Base-by-base conservation (phyloP, 2,329 filamentous ascomycete species). In the Chalaropsis thielavioides region DNA sequence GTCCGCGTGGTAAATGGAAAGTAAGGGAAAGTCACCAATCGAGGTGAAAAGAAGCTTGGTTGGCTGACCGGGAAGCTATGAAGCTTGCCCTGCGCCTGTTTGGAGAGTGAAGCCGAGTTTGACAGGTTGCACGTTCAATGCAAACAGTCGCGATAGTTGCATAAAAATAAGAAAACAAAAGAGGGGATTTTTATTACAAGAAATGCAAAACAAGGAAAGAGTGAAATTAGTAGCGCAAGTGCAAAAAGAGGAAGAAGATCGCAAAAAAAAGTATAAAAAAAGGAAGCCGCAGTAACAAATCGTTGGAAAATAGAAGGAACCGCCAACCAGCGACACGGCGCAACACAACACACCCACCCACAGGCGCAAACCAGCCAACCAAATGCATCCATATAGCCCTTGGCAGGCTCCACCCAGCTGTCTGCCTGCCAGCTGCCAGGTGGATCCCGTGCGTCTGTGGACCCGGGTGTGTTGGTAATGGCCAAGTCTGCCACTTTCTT, bases 311-410 rank as follows among this genome's bases (percentile, higher is more conserved):
- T 17, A 35, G 56, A 59, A 59, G 43, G 43, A 46, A 46, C 43
- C 15, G n/a, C 15, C 43, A 46, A 19, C 43, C 54, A 58, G 38
- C 27, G 27, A 13, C 54, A 58, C 54, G 27, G 19, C 22, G 54
- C 27, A 35, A 31, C 5, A 19, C 19, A 31, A 35, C 15, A 46
- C 60, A 31, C 44, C 19, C 17, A 35, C 15, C 31, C 60, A 31
- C 44, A 38, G 31, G 61, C 61, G 44, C 44, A 43, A 35, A n/a
- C 46, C 49, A 46, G 49, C 62, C 62, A 64, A 59, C 62, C 51
- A 64, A 44, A 59, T 41, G 17, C 43, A 40, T 51, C 61, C 41
- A 19, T 62, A 24, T 27, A 44, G 61, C 54, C 60, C 60, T 41
- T 62, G 24, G 40, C 24, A 35, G 17, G 40, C 49, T 24, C 49